A percentile compares a stretch with the other conserved stretches of the same genome.
Evolutionary conservation across 1,284 basidiomycete species (phyloP).

Genomic region (Rhodotorula sp.): DNA sequence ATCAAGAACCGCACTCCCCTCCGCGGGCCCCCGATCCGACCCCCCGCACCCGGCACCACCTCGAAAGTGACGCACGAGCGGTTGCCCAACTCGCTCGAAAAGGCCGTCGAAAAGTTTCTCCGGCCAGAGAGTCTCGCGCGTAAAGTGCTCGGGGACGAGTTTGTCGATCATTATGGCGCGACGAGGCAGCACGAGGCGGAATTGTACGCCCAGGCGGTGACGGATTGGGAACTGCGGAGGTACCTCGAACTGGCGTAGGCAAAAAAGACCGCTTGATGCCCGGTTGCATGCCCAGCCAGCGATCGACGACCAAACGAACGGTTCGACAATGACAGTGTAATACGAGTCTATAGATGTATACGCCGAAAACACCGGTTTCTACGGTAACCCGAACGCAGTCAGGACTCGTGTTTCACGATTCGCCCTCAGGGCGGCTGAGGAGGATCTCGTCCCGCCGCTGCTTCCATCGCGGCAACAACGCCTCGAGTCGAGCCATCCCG

Average conservation of each 20-base stretch:
- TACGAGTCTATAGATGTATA: no score
- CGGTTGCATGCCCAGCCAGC: no score
- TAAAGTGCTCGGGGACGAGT: slow-evolving; percentile 76
- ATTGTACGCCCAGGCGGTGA: slow-evolving; percentile 23
- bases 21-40: slow-evolving; percentile 65
- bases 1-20: slow-evolving; percentile 73
- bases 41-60: slow-evolving; percentile 44
- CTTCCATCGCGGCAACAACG: slow-evolving; percentile 34
- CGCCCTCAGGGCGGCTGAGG: no score
- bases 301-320: no score
- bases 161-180: slow-evolving; percentile 90
- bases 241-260: slow-evolving; percentile 43
- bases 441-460: slow-evolving; percentile 41
- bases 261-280: neutral
- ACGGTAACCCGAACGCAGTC: no score
- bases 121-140: slow-evolving; percentile 68
- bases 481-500: slow-evolving; percentile 7
- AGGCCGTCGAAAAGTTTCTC: slow-evolving; percentile 78
- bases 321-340: no score
- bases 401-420: no score
- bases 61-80: slow-evolving; percentile 55
- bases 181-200: slow-evolving; percentile 59
- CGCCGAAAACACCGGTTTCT: no score
- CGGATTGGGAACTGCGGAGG: slow-evolving; percentile 41
- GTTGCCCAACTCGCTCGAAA: slow-evolving; percentile 68